Conservation (phyloP, 2,329 filamentous ascomycete genomes). For the Nigrospora sphaerica region DNA sequence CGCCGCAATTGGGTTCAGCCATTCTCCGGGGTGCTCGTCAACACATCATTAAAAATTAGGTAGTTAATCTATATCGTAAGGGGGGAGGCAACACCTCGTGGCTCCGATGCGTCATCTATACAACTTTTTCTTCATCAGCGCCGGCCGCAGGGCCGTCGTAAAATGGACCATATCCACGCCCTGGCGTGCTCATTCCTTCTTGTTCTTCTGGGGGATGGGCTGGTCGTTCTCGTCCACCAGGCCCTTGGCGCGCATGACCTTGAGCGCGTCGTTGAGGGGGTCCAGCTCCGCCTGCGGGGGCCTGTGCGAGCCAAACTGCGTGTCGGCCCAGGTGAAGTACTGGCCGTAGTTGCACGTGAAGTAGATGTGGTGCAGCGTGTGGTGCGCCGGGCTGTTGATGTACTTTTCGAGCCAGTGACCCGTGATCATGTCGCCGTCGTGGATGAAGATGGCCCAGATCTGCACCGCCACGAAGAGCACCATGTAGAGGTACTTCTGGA, state of each 20-base stretch:
- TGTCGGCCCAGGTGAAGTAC: slow-evolving; percentile 41
- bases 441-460: slow-evolving; percentile 42
- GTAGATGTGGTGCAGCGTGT: slow-evolving; percentile 42
- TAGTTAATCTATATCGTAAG: too few relatives aligned
- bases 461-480: slow-evolving; percentile 35
- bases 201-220: slow-evolving; percentile 8
- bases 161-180: background rate
- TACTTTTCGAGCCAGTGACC: slow-evolving; percentile 38
- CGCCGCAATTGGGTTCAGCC: too few relatives aligned
- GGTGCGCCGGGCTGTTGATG: slow-evolving; percentile 40
- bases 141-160: background rate
- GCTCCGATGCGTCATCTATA: too few relatives aligned
- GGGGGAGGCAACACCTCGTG: too few relatives aligned
- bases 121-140: too few relatives aligned
- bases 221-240: slow-evolving; percentile 35
- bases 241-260: slow-evolving; percentile 35
- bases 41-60: too few relatives aligned
- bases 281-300: slow-evolving; percentile 34
- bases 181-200: slow-evolving; percentile 1
- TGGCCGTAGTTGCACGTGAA: slow-evolving; percentile 43
- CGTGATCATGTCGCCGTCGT: slow-evolving; percentile 41
- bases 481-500: slow-evolving; percentile 37
- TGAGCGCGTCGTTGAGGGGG: slow-evolving; percentile 34
- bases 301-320: slow-evolving; percentile 35
- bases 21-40: too few relatives aligned